Conservation (phyloP, 495 filamentous ascomycete genomes). For the Lasiosphaeria ovina region DNA sequence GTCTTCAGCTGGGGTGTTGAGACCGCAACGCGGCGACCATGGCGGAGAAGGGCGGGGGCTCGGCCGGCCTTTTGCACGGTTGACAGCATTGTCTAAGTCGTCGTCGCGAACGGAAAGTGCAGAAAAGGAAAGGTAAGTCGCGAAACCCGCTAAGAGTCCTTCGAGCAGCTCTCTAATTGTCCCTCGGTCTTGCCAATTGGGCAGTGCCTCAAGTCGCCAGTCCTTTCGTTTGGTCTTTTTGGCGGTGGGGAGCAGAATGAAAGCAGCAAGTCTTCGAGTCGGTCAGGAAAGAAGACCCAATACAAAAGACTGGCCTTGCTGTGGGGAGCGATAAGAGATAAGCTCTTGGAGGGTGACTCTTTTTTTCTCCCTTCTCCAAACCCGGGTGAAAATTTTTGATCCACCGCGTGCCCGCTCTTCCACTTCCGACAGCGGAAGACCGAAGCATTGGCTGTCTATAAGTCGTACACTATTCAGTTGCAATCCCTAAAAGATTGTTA, state of each 20-base stretch:
- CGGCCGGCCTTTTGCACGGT: conserved; percentile 46
- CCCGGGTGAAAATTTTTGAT: conserved; percentile 13
- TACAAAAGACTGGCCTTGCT: conserved; percentile 20
- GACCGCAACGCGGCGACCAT: conserved; percentile 46
- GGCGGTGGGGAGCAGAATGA: neutral
- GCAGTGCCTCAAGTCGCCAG: conserved; percentile 20
- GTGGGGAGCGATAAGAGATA: conserved; percentile 34
- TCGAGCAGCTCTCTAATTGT: conserved; percentile 15
- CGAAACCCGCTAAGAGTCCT: conserved; percentile 8
- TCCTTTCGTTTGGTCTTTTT: conserved; percentile 11
- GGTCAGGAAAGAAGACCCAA: conserved; percentile 12
- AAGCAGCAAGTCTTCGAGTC: conserved; percentile 17
- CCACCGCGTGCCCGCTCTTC: conserved; percentile 9
- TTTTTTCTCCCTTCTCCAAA: conserved; percentile 6
- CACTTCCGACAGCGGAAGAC: conserved; percentile 16
- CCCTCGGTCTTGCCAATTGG: conserved; percentile 25
- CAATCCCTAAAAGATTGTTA: too few species aligned
- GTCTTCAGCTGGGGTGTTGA: conserved; percentile 32
- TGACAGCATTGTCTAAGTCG: conserved; percentile 33
- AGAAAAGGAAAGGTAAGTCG: conserved; percentile 11
- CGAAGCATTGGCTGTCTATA: too few species aligned
- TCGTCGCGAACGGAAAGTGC: conserved; percentile 5
- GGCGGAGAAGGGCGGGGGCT: conserved; percentile 48
- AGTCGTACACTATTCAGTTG: too few species aligned
- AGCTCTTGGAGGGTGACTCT: conserved; percentile 24